Conservation (phyloP, 1,139 yeast genomes). For the Pichia sp. region DNA sequence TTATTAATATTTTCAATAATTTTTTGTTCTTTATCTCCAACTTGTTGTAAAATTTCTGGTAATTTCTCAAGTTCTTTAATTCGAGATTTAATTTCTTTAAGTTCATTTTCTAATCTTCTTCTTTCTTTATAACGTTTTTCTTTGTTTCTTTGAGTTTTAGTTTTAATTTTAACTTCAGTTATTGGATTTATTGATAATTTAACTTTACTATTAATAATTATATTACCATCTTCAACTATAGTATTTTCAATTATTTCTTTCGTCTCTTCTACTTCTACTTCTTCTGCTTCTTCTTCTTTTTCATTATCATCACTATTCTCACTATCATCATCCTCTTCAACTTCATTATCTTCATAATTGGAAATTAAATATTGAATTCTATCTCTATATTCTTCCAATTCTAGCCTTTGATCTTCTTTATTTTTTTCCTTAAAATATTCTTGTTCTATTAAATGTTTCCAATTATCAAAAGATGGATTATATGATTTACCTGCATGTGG, state of each 20-base stretch:
- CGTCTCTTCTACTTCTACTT: constrained; percentile 31
- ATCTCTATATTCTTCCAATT: constrained; percentile 54
- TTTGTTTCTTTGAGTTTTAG: constrained; percentile 69
- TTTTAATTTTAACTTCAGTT: constrained; percentile 64
- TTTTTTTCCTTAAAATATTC: constrained; percentile 65
- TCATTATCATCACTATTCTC: constrained; percentile 34
- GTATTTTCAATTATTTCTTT: constrained; percentile 21
- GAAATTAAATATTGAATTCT: constrained; percentile 61
- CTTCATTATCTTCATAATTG: constrained; percentile 53
- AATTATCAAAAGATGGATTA: constrained; percentile 80
- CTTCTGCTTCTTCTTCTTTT: constrained; percentile 27
- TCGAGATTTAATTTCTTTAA: constrained; percentile 51
- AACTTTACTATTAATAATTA: constrained; percentile 14
- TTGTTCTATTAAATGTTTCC: constrained; percentile 65
- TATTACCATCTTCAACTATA: too few species aligned
- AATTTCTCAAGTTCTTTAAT: constrained; percentile 54
- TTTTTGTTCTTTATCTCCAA: constrained; percentile 21
- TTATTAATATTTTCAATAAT: constrained; percentile 17
- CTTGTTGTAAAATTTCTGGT: constrained; percentile 42
- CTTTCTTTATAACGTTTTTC: constrained; percentile 62
- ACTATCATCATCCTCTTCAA: constrained; percentile 31
- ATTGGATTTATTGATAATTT: constrained; percentile 69
- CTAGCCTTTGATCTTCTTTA: constrained; percentile 58
- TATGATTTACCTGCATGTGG: constrained; percentile 90
- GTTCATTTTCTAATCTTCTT: constrained; percentile 46